These are phyloP conservation scores for Stagonosporopsis tanaceti DNA, from an alignment of 2,329 filamentous ascomycete genomes.

Conservation along the genomic window DNA sequence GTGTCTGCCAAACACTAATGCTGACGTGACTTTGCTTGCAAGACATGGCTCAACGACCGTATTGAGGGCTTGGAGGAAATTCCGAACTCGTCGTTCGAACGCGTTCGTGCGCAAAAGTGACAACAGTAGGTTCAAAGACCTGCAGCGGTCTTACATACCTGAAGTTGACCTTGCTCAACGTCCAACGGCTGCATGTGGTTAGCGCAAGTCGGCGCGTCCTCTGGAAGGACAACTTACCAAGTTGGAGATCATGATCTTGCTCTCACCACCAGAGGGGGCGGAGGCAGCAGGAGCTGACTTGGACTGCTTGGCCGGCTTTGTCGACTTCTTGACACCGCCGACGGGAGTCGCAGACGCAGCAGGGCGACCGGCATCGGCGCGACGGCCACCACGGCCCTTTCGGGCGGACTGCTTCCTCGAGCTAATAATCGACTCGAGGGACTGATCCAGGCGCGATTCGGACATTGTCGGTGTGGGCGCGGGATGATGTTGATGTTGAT, in stretches of 20 bases:
- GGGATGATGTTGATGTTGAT: slow-evolving; percentile 11
- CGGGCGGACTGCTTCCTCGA: slow-evolving; percentile 67
- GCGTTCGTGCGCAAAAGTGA: slow-evolving; percentile 43
- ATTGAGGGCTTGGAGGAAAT: slow-evolving; percentile 26
- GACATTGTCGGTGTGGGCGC: slow-evolving; percentile 31
- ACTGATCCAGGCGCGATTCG: slow-evolving; percentile 87
- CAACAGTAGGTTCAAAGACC: slow-evolving; percentile 52
- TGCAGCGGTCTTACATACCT: slow-evolving; percentile 93
- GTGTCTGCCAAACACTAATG: slow-evolving; percentile 43
- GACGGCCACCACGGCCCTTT: slow-evolving; percentile 58
- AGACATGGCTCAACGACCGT: slow-evolving; percentile 39
- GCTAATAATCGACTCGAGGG: slow-evolving; percentile 96
- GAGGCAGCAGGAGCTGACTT: slow-evolving; percentile 71
- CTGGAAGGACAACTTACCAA: slow-evolving; percentile 70
- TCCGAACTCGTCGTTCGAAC: slow-evolving; percentile 44
- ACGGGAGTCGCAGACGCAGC: slow-evolving; percentile 72
- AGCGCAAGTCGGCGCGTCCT: slow-evolving; percentile 46
- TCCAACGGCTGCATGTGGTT: slow-evolving; percentile 79
- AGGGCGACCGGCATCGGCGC: slow-evolving; percentile 57
- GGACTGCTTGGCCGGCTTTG: slow-evolving; percentile 65
- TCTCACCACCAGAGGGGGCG: slow-evolving; percentile 71
- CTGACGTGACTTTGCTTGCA: slow-evolving; percentile 38
- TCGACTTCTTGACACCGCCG: slow-evolving; percentile 85
- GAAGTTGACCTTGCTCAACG: slow-evolving; percentile 96
- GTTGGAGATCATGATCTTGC: slow-evolving; percentile 99